phyloP scores from a whole-genome alignment of 75 land plant species.

The Selaginella tamariscina region DNA sequence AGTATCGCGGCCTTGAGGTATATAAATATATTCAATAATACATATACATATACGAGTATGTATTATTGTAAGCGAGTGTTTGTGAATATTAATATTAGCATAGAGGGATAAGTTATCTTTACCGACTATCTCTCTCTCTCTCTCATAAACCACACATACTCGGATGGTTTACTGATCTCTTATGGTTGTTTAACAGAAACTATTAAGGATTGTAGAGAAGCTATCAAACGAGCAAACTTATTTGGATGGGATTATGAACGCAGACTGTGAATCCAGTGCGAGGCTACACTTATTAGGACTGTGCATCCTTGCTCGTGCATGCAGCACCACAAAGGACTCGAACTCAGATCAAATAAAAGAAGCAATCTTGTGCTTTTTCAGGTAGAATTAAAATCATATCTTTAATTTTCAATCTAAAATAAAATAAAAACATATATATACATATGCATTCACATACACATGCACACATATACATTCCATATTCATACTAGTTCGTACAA shows the following conservation, averaged over 20 bases:
- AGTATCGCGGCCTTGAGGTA: slow-evolving; percentile 79
- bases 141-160: not conserved
- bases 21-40: no score
- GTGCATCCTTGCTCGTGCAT: slow-evolving; percentile 57
- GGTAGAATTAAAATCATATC: slow-evolving; percentile 36
- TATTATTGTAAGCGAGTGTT: not conserved
- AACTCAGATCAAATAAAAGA: slow-evolving; percentile 40
- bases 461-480: no score
- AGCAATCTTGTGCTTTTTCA: slow-evolving; percentile 78
- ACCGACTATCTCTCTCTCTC: not conserved
- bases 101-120: no score
- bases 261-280: slow-evolving; percentile 43
- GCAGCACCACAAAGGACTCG: slow-evolving; percentile 25
- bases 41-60: no score
- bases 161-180: not conserved
- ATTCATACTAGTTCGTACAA: no score
- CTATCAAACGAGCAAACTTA: slow-evolving; percentile 40
- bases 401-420: no score
- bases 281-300: slow-evolving; percentile 71
- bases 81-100: no score
- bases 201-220: slow-evolving; percentile 43
- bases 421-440: no score
- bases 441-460: no score
- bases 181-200: slow-evolving; percentile 26
- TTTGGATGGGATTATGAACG: slow-evolving; percentile 27